phyloP scores from a whole-genome alignment of 108 stramenopile genomes.

The Discostella stelligeroides region DNA sequence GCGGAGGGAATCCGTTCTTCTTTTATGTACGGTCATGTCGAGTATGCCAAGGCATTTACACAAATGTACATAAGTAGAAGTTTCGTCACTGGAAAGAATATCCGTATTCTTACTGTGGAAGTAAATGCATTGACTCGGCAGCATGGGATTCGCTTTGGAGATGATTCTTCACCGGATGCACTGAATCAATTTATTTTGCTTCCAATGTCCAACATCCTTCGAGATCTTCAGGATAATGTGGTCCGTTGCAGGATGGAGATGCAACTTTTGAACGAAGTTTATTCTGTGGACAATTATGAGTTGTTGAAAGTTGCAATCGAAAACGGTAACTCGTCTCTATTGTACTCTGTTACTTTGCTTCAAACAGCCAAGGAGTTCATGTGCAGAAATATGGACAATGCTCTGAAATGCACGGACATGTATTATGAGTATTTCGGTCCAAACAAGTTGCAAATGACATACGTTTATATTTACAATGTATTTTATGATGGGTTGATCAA shows the following conservation, averaged over 20 bases:
- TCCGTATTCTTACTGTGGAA: not conserved
- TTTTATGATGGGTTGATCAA: constrained; percentile 4
- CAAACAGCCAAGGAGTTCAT: constrained; percentile 1
- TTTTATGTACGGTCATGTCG: constrained; percentile 12
- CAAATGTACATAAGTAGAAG: not conserved
- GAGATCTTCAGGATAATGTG: not conserved
- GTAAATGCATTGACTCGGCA: constrained; percentile 13
- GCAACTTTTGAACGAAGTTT: not conserved
- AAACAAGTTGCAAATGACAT: not conserved
- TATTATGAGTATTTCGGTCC: not conserved
- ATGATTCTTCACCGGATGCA: not conserved
- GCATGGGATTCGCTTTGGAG: not conserved
- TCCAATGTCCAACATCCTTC: not conserved
- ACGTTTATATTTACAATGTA: not conserved
- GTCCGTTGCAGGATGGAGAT: too few relatives aligned
- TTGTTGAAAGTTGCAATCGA: not conserved
- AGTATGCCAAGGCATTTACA: not conserved
- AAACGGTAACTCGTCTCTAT: not conserved
- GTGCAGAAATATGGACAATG: constrained; percentile 2
- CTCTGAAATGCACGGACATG: constrained; percentile 3
- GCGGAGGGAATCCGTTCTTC: not conserved
- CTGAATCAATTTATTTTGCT: not conserved
- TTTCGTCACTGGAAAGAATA: constrained; percentile 14
- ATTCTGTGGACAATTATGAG: constrained; percentile 1
- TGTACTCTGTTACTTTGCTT: not conserved